phyloP scores from a whole-genome alignment of 352 stramenopile genomes.

The Thraustotheca clavata region DNA sequence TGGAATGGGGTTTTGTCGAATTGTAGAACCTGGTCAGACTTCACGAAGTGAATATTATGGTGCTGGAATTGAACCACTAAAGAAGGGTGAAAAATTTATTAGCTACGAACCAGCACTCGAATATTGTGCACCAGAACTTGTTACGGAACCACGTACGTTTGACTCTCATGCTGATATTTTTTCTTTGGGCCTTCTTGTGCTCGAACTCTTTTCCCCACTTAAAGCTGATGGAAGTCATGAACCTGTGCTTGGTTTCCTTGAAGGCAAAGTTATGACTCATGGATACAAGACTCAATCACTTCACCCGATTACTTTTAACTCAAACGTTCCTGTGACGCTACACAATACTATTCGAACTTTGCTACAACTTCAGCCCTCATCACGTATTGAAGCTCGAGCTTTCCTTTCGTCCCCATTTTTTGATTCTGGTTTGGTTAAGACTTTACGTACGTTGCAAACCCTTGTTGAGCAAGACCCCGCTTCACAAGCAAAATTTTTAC shows the following conservation, averaged over 20 bases:
- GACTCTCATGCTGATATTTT: constrained; percentile 80
- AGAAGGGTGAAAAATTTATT: constrained; percentile 43
- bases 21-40: constrained; percentile 74
- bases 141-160: constrained; percentile 77
- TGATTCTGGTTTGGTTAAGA: constrained; percentile 80
- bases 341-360: constrained; percentile 80
- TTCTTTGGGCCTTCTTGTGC: constrained; percentile 71
- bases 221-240: constrained; percentile 71
- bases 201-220: constrained; percentile 75
- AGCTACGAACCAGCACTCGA: constrained; percentile 77
- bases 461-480: constrained; percentile 77
- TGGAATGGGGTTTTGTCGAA: constrained; percentile 82
- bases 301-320: constrained; percentile 74
- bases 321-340: constrained; percentile 61
- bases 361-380: constrained; percentile 46
- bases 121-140: constrained; percentile 78
- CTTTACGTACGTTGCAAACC: constrained; percentile 63
- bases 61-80: constrained; percentile 25
- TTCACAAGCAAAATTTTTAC: constrained; percentile 74
- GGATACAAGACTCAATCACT: constrained; percentile 85
- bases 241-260: constrained; percentile 67
- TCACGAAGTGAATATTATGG: constrained; percentile 79
- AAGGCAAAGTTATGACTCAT: constrained; percentile 86
- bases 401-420: constrained; percentile 83
- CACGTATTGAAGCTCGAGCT: constrained; percentile 55